phyloP scores from a whole-genome alignment of 805 yeast species.

The Kazachstania martiniae region DNA sequence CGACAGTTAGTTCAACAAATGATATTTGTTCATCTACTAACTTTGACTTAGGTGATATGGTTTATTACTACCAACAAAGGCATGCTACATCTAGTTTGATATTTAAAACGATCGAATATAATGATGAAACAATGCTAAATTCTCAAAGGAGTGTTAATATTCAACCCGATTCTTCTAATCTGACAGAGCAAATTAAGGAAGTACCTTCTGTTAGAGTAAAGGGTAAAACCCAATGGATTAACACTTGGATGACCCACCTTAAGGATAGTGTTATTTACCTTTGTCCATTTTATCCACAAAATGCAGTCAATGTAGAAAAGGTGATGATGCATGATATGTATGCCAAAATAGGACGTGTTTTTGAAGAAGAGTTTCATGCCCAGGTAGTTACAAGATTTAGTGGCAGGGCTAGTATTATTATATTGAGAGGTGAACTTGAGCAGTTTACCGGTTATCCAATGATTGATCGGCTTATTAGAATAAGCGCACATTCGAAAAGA shows the following conservation, averaged over 20 bases:
- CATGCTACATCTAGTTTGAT: no score
- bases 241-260: no score
- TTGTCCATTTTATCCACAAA: conserved; percentile 2
- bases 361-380: conserved; percentile 4
- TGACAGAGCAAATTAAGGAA: no score
- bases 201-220: no score
- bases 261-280: no score
- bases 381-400: conserved; percentile 3
- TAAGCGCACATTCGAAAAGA: conserved; percentile 1
- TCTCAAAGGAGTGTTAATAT: no score
- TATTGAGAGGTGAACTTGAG: conserved; percentile 3
- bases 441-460: conserved; percentile 1
- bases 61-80: conserved; percentile 15
- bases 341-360: conserved; percentile 4
- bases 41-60: conserved; percentile 19
- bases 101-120: no score
- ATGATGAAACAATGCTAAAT: no score
- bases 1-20: conserved; percentile 19
- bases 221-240: no score
- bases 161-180: no score
- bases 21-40: conserved; percentile 20
- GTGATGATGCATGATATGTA: background rate
- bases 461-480: background rate
- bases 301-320: background rate
- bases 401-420: conserved; percentile 3